phyloP scores from a whole-genome alignment of 306 rosid genomes.

The Bauhinia variegata region DNA sequence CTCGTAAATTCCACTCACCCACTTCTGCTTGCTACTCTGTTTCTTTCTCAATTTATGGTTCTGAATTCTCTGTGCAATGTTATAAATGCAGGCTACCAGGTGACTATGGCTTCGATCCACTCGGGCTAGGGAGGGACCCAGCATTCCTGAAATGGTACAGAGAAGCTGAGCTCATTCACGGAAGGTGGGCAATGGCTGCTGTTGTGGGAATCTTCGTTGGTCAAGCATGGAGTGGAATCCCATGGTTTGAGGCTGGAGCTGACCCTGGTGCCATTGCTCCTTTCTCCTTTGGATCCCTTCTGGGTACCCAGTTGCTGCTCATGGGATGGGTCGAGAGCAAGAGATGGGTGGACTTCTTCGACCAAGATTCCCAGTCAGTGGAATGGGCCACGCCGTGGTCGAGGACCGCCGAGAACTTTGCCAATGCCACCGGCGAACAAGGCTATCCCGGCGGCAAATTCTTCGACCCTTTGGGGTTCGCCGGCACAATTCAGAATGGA shows the following conservation, averaged over 20 bases:
- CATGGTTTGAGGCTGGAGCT: constrained; percentile 98
- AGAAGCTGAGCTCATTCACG: constrained; percentile 99
- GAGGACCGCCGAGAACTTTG: constrained; percentile 79
- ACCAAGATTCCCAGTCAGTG: constrained; percentile 91
- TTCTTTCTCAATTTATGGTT: neutral
- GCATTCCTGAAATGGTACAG: constrained; percentile 96
- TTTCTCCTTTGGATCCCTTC: constrained; percentile 88
- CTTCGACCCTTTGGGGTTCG: constrained; percentile 82
- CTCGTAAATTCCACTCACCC: constrained; percentile 65
- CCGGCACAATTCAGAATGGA: constrained; percentile 65
- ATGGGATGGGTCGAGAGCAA: constrained; percentile 99
- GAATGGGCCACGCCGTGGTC: constrained; percentile 99
- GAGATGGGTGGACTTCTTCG: constrained; percentile 97
- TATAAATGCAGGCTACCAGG: constrained; percentile 80
- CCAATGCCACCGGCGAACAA: constrained; percentile 85
- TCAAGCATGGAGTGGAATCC: constrained; percentile 96
- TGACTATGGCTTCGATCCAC: constrained; percentile 94
- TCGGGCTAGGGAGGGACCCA: constrained; percentile 93
- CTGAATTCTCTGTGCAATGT: neutral
- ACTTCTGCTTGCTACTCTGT: neutral
- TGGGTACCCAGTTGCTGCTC: constrained; percentile 86
- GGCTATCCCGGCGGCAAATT: constrained; percentile 98
- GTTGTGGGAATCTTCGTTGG: constrained; percentile 93
- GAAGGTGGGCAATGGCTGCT: constrained; percentile 98
- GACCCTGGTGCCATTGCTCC: constrained; percentile 89